A percentile compares a stretch with the other conserved stretches of the same genome.
phyloP scores from a whole-genome alignment of 1,284 basidiomycete species.

The Spongiforma sp. region DNA sequence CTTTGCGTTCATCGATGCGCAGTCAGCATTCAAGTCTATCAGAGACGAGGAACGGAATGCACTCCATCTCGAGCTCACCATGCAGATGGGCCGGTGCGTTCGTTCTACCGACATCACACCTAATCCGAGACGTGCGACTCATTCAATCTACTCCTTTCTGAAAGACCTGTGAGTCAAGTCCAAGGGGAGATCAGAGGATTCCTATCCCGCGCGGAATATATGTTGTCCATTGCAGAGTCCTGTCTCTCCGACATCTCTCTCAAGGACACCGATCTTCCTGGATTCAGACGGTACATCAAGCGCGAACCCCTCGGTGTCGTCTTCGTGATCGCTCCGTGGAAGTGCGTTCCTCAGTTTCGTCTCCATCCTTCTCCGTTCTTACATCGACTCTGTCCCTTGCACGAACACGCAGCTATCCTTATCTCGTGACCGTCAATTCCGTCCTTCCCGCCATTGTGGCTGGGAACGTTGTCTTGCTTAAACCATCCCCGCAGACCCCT shows the following conservation, averaged over 20 bases:
- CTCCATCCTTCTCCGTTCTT: not conserved
- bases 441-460: conserved; percentile 89
- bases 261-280: conserved; percentile 78
- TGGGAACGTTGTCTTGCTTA: conserved; percentile 90
- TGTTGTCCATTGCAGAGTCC: conserved; percentile 83
- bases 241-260: conserved; percentile 81
- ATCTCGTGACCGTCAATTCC: conserved; percentile 88
- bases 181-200: conserved; percentile 85
- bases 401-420: conserved; percentile 65
- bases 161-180: conserved; percentile 78
- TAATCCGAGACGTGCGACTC: conserved; percentile 1
- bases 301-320: conserved; percentile 89
- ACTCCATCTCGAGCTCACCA: conserved; percentile 62
- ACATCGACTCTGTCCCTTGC: not conserved
- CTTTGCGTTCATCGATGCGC: conserved; percentile 2
- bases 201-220: conserved; percentile 81
- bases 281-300: conserved; percentile 83
- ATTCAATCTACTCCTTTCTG: not conserved
- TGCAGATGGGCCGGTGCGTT: conserved; percentile 79
- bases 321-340: conserved; percentile 89
- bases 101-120: not conserved
- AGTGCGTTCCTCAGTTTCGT: conserved; percentile 53
- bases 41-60: conserved; percentile 28
- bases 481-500: conserved; percentile 96
- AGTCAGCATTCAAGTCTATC: conserved; percentile 80